phyloP scores from a whole-genome alignment of 768 basidiomycete species.

The Brasilioporus rufonigricans region DNA sequence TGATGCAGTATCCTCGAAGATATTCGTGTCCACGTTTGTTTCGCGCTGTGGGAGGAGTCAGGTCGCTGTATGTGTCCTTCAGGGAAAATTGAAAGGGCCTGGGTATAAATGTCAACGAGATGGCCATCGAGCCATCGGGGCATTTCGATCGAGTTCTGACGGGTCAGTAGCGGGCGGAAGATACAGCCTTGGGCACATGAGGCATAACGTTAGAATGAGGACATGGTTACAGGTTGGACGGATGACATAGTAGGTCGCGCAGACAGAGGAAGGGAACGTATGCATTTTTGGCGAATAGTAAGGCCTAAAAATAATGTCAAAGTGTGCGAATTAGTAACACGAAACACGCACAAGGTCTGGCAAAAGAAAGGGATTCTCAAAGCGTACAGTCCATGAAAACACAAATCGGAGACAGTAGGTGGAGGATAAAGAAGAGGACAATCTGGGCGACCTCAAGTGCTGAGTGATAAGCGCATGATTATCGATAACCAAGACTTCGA shows the following conservation, averaged over 20 bases:
- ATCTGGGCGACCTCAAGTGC: constrained; percentile 2
- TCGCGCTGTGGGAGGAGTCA: constrained; percentile 12
- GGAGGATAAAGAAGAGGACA: neutral
- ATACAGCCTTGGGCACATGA: constrained; percentile 6
- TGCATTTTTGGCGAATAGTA: neutral
- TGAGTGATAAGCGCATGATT: constrained; percentile 23
- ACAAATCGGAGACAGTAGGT: neutral
- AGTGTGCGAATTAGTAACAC: constrained; percentile 1
- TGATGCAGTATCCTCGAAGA: constrained; percentile 2
- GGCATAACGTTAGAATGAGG: constrained; percentile 5
- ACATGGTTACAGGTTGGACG: neutral
- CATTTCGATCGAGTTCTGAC: constrained; percentile 6
- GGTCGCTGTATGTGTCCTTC: neutral
- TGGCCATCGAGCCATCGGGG: neutral
- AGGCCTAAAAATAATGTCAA: neutral
- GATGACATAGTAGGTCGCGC: neutral
- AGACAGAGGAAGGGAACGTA: neutral
- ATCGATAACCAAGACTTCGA: constrained; percentile 26
- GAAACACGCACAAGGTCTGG: constrained; percentile 9
- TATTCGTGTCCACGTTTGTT: constrained; percentile 5
- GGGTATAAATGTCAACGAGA: constrained; percentile 1
- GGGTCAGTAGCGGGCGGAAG: constrained; percentile 1
- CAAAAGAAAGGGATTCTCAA: neutral
- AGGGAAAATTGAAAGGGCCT: neutral
- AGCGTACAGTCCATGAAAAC: neutral